Evolutionary conservation across 2,329 filamentous ascomycete species (phyloP).

Genomic region (Cercospora janseana): DNA sequence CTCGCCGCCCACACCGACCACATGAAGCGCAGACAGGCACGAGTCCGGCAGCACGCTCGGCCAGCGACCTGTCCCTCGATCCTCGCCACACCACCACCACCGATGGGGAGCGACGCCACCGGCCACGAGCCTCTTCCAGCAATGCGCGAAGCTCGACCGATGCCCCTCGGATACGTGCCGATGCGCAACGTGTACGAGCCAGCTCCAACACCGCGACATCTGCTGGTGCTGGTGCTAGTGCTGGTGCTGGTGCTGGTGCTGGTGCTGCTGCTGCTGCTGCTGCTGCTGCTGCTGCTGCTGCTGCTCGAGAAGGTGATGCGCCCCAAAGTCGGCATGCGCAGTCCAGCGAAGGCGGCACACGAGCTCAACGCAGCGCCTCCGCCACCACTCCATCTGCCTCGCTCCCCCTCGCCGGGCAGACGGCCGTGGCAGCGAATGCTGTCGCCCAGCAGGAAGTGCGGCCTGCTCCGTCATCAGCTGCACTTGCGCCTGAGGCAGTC

Average conservation of each 20-base stretch:
- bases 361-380: slow-evolving; percentile 8
- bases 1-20: slow-evolving; percentile 31
- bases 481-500: slow-evolving; percentile 39
- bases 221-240: not conserved
- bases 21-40: slow-evolving; percentile 42
- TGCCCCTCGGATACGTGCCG: slow-evolving; percentile 33
- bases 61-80: slow-evolving; percentile 67
- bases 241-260: no score
- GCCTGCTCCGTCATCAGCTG: slow-evolving; percentile 28
- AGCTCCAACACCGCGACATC: slow-evolving; percentile 18
- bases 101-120: slow-evolving; percentile 15
- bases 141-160: slow-evolving; percentile 47
- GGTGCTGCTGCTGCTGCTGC: no score
- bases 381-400: not conserved
- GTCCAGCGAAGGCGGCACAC: slow-evolving; percentile 1
- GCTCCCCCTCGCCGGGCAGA: slow-evolving; percentile 13
- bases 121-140: slow-evolving; percentile 41
- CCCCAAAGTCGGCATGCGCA: slow-evolving; percentile 15
- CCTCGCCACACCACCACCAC: slow-evolving; percentile 35
- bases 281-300: no score
- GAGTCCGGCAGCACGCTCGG: slow-evolving; percentile 55
- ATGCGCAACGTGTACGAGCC: slow-evolving; percentile 24
- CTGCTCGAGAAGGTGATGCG: not conserved
- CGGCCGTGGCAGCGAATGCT: slow-evolving; percentile 11
- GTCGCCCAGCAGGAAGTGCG: slow-evolving; percentile 21